Evolutionary conservation across 164 flowering plant species (phyloP).

Genomic region (Buxus sempervirens): DNA sequence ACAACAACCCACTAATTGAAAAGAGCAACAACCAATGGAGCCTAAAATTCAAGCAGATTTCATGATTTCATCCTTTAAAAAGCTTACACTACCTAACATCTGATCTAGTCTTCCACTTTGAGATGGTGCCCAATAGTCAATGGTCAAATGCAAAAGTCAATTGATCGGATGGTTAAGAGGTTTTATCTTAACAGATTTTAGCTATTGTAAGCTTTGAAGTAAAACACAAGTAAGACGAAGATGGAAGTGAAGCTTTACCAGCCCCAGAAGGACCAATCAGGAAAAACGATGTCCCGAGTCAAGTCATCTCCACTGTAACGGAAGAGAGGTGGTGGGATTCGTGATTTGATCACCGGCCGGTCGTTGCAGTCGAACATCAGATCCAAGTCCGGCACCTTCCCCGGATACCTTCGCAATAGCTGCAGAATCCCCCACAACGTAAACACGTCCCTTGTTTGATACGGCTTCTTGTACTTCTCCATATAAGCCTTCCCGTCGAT

Average conservation of each 20-base stretch:
- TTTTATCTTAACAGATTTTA: no score
- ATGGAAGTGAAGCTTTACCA: slow-evolving; percentile 37
- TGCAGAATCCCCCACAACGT: slow-evolving; percentile 45
- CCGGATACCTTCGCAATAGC: slow-evolving; percentile 43
- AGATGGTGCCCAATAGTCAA: no score
- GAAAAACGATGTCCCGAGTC: slow-evolving; percentile 42
- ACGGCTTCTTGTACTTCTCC: slow-evolving; percentile 23
- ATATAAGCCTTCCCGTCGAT: slow-evolving; percentile 35
- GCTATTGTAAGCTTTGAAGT: no score
- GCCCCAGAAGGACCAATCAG: slow-evolving; percentile 61
- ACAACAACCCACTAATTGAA: no score
- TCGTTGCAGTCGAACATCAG: slow-evolving; percentile 41
- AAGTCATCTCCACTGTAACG: slow-evolving; percentile 29
- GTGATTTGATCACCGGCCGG: slow-evolving; percentile 25
- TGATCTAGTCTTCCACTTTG: no score
- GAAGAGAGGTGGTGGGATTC: slow-evolving; percentile 40
- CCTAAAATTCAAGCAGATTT: no score
- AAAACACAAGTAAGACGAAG: no score
- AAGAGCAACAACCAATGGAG: no score
- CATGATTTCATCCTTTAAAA: no score
- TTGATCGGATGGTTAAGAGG: no score
- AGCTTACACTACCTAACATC: no score
- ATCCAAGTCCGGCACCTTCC: slow-evolving; percentile 43
- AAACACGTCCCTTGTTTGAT: slow-evolving; percentile 35
- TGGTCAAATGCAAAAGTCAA: no score